phyloP scores from a whole-genome alignment of 441 rosid species.

The Corymbia calophylla region DNA sequence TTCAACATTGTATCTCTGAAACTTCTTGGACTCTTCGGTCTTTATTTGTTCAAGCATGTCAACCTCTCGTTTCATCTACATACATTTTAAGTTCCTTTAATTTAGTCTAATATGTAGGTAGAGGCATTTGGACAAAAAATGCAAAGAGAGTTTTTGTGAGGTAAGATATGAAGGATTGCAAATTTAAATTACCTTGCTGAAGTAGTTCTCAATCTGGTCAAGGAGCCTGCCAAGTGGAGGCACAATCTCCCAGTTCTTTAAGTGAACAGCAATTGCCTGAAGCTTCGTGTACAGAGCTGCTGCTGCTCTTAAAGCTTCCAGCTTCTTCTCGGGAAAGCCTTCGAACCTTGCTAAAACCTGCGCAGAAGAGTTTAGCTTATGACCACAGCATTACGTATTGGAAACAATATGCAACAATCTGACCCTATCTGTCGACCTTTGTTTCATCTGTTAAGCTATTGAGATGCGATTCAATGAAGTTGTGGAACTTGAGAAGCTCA shows the following conservation, averaged over 20 bases:
- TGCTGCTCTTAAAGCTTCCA: conserved; percentile 70
- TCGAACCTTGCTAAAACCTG: conserved; percentile 80
- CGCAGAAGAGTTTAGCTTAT: not conserved
- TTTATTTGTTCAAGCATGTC: not conserved
- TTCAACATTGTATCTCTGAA: not conserved
- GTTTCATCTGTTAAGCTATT: conserved; percentile 24
- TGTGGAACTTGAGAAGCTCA: conserved; percentile 19
- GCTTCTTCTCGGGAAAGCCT: conserved; percentile 73
- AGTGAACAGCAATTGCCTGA: conserved; percentile 37
- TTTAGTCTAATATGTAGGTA: not conserved
- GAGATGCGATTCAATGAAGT: conserved; percentile 16
- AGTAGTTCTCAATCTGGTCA: not conserved
- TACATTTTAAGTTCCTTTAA: not conserved
- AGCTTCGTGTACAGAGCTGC: conserved; percentile 53
- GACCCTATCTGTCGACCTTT: conserved; percentile 13
- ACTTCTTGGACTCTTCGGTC: conserved; percentile 1
- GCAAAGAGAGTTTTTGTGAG: not conserved
- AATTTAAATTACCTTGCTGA: not conserved
- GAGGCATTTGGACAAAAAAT: not conserved
- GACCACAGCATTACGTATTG: not conserved
- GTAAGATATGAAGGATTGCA: not conserved
- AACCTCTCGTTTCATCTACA: conserved; percentile 3
- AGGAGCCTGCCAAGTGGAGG: not conserved
- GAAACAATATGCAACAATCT: not conserved
- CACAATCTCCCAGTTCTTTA: conserved; percentile 19